Percentiles rank a stretch among this genome's conserved stretches.
These are phyloP conservation scores for Clonostachys chloroleuca DNA, from an alignment of 2,329 filamentous ascomycete genomes.

Conservation along the genomic window DNA sequence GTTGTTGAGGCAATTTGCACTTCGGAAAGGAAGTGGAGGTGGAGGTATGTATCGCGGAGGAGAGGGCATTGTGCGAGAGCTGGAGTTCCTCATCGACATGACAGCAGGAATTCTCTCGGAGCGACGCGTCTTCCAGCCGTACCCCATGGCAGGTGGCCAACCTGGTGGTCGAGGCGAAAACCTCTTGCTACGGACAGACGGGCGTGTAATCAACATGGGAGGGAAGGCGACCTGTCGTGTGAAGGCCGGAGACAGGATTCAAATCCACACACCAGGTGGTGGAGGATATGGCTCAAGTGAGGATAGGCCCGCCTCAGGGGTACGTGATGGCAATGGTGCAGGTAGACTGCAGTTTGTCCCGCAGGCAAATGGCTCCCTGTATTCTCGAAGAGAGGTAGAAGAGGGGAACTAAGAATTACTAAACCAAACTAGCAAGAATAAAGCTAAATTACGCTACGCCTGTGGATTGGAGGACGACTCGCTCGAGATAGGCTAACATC, in stretches of 20 bases:
- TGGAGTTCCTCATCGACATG: constrained; percentile 50
- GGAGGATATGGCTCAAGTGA: constrained; percentile 15
- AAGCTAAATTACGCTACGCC: too few relatives aligned
- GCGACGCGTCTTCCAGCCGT: background rate
- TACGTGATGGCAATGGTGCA: too few relatives aligned
- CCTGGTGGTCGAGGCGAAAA: background rate
- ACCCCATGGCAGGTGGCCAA: background rate
- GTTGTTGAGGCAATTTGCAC: constrained; percentile 60
- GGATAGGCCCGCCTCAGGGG: too few relatives aligned
- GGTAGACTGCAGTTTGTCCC: too few relatives aligned
- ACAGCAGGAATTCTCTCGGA: background rate
- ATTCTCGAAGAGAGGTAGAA: too few relatives aligned
- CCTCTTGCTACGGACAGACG: background rate
- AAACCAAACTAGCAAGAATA: too few relatives aligned
- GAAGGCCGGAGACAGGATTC: constrained; percentile 22
- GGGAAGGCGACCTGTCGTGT: constrained; percentile 20
- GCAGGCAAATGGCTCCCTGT: too few relatives aligned
- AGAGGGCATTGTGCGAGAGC: constrained; percentile 68
- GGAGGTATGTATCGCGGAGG: constrained; percentile 62
- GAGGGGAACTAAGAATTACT: too few relatives aligned
- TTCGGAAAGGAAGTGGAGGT: constrained; percentile 58
- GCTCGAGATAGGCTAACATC: too few relatives aligned
- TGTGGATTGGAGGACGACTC: too few relatives aligned
- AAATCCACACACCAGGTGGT: constrained; percentile 26
- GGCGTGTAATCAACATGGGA: constrained; percentile 17